A percentile compares a stretch with the other conserved stretches of the same genome.
These are phyloP conservation scores for Lactarius psammicola DNA, from an alignment of 768 basidiomycete species.

Conservation along the genomic window DNA sequence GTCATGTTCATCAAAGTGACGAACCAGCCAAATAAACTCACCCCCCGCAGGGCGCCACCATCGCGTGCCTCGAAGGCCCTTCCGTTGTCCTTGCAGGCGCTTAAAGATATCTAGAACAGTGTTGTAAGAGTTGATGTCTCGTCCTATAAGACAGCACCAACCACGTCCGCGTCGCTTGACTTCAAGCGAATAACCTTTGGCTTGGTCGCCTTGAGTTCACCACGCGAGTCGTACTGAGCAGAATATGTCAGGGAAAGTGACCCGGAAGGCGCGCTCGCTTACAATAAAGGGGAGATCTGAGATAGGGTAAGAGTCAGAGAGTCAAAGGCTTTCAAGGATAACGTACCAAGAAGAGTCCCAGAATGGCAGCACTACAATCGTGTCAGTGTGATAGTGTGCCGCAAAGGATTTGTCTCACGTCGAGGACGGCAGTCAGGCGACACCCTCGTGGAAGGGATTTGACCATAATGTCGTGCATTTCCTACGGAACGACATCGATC, in stretches of 20 bases:
- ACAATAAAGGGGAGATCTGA: constrained; percentile 13
- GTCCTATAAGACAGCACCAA: neutral
- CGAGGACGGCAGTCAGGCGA: constrained; percentile 18
- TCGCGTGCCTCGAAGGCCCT: neutral
- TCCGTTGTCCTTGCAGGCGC: neutral
- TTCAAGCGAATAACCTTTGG: neutral
- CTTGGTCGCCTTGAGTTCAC: neutral
- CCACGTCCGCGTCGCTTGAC: constrained; percentile 3
- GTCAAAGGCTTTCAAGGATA: neutral
- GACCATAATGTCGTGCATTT: constrained; percentile 6
- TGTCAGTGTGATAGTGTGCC: neutral
- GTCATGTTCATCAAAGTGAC: neutral
- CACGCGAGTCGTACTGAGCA: neutral
- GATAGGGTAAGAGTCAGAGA: neutral
- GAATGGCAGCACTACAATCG: constrained; percentile 5
- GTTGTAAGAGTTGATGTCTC: neutral
- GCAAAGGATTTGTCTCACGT: neutral
- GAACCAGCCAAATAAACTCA: neutral
- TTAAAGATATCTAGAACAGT: constrained; percentile 1
- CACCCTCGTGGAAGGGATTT: neutral
- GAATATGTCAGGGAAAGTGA: neutral
- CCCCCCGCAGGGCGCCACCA: constrained; percentile 4
- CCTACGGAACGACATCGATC: neutral
- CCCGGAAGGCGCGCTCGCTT: neutral
- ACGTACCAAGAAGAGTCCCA: constrained; percentile 13